Conservation (phyloP, 164 flowering plant species). For the Aristolochia californica region DNA sequence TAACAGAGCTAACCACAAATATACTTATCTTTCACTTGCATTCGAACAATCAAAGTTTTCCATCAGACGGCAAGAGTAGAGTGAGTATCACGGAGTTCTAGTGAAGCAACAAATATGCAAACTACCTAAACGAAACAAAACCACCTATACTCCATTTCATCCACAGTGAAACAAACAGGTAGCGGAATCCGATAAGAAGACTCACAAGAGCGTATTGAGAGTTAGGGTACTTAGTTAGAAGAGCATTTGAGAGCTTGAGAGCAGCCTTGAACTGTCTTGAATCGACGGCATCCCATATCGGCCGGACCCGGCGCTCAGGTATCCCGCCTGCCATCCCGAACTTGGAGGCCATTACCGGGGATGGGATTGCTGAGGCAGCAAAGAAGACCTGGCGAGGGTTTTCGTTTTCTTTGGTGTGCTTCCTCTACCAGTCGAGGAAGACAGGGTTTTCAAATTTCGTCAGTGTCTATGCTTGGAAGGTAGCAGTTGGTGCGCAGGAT, state of each 20-base stretch:
- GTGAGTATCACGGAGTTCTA: too few species aligned
- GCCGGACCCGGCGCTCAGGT: conserved; percentile 88
- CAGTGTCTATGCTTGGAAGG: too few species aligned
- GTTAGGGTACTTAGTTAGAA: conserved; percentile 60
- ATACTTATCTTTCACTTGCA: too few species aligned
- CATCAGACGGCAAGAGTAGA: too few species aligned
- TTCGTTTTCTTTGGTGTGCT: not conserved
- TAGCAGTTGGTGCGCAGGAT: too few species aligned
- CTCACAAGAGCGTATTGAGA: conserved; percentile 82
- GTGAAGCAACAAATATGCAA: too few species aligned
- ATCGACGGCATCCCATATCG: conserved; percentile 94
- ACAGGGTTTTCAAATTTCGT: too few species aligned
- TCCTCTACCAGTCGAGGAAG: not conserved
- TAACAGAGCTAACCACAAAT: too few species aligned
- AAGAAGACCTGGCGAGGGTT: not conserved
- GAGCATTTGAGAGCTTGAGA: conserved; percentile 49
- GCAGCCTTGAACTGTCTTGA: conserved; percentile 87
- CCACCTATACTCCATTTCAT: too few species aligned
- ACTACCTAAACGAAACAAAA: too few species aligned
- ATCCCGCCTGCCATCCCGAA: conserved; percentile 82
- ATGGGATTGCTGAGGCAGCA: not conserved
- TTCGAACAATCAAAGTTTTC: too few species aligned
- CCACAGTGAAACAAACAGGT: not conserved
- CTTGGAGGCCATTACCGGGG: conserved; percentile 54
- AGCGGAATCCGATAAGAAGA: not conserved